Evolutionary conservation across 2,329 filamentous ascomycete genomes (phyloP), one percentile per base, ranked within the genome.

Genomic region (Paecilomyces niveus): DNA sequence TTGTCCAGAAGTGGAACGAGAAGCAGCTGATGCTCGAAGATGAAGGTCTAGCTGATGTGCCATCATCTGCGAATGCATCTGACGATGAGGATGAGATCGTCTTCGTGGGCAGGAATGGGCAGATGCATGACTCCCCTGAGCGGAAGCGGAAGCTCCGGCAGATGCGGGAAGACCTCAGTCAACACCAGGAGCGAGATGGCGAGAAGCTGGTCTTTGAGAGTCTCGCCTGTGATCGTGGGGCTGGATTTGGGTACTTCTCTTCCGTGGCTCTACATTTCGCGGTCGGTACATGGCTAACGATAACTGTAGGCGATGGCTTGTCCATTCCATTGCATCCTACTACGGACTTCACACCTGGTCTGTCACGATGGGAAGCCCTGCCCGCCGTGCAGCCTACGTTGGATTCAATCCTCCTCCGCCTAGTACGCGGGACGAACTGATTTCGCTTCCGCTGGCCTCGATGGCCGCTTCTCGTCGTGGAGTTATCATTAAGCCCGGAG

Each of bases 31-130:
- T 80, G 62, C 73, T 80, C 13, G 72, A 68, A 35, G 75, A 76
- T 57, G 76, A 81, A 54, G 76, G 77, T 50, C 68, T 77, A 57
- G 74, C 77, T 9, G 76, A 79, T 63, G 73, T 77, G 1, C 73
- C 78, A 31, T 70, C 73, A 13, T 62, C 65, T 29, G 69, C 65
- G 7, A 67, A 66, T 15, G 80, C 80, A 49, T 83, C 83, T 31
- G 91, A 95, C 61, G 92, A 96, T 62, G 91, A 96, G 61, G 92
- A 96, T 62, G 91, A 96, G 76, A 91, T 97, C 64, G 92, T 97
- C 10, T 97, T 97, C 72, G 86, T 95, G 4, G 92, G 90, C 1
- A 78, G 84, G 9, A 84, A 86, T 58, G 82, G 84, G 67, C 71
- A 86, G 77, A 81, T 87, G 86, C 72, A 84, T 74, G 73, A 90